These are phyloP conservation scores for Phaeosphaeriaceae sp. DNA, from an alignment of 2,329 filamentous ascomycete species.

Conservation along the genomic window DNA sequence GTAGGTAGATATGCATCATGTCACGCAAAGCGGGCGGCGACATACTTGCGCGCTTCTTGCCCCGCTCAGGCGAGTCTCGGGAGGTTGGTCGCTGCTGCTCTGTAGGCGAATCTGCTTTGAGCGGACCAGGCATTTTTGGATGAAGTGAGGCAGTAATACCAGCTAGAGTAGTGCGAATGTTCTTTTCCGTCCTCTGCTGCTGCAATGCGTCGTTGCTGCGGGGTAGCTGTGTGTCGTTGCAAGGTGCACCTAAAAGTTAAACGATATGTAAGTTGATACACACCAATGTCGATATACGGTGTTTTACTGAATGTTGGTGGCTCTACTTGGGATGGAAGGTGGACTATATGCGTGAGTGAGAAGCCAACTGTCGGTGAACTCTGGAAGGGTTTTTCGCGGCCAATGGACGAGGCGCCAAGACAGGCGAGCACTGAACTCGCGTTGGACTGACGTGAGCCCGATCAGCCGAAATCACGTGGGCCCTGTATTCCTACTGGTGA, in stretches of 20 bases:
- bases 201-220: neutral
- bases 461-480: neutral
- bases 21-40: constrained; percentile 18
- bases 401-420: neutral
- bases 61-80: constrained; percentile 45
- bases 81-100: constrained; percentile 28
- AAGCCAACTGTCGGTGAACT: constrained; percentile 6
- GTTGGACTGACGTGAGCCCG: constrained; percentile 1
- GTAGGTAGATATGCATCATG: constrained; percentile 8
- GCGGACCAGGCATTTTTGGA: constrained; percentile 25
- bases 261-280: neutral
- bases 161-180: neutral
- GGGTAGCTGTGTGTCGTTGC: constrained; percentile 1
- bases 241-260: neutral
- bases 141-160: constrained; percentile 4
- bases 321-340: neutral
- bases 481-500: neutral
- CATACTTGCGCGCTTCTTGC: constrained; percentile 49
- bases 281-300: neutral
- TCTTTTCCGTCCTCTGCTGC: neutral
- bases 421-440: neutral
- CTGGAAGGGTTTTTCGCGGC: constrained; percentile 7
- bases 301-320: neutral
- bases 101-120: constrained; percentile 26
- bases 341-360: neutral